Conservation (phyloP, 2,329 filamentous ascomycete species). For the Penicillium sp. region DNA sequence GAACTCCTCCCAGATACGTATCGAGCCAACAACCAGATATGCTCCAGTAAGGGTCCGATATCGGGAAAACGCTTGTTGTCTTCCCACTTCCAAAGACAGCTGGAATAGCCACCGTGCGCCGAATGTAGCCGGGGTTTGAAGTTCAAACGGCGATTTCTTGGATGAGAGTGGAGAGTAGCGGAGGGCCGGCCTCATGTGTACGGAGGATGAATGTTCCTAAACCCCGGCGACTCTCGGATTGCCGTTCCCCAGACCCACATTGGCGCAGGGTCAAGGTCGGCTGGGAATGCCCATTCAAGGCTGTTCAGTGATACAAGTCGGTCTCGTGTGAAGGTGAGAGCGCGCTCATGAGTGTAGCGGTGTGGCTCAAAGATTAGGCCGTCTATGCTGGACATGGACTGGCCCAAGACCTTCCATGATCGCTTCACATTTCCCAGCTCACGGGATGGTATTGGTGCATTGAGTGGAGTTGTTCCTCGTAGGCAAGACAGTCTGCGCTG, state of each 20-base stretch:
- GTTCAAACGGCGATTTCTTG: background rate
- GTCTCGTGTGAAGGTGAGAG: background rate
- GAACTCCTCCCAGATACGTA: background rate
- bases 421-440: slow-evolving; percentile 16
- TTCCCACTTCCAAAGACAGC: background rate
- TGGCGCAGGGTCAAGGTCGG: background rate
- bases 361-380: background rate
- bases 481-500: slow-evolving; percentile 23
- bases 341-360: background rate
- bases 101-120: background rate
- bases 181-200: background rate
- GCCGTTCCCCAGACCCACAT: slow-evolving; percentile 3
- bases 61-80: background rate
- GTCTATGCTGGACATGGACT: background rate
- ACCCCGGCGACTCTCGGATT: background rate
- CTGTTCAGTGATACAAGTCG: background rate
- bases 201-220: background rate
- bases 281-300: background rate
- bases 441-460: slow-evolving; percentile 22
- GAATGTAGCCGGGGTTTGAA: background rate
- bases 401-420: background rate
- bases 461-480: slow-evolving; percentile 24
- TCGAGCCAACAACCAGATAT: background rate
- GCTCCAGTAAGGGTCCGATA: background rate
- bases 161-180: background rate